Evolutionary conservation across 1,284 basidiomycete species (phyloP).

Genomic region (Rhodotorula glutinis): DNA sequence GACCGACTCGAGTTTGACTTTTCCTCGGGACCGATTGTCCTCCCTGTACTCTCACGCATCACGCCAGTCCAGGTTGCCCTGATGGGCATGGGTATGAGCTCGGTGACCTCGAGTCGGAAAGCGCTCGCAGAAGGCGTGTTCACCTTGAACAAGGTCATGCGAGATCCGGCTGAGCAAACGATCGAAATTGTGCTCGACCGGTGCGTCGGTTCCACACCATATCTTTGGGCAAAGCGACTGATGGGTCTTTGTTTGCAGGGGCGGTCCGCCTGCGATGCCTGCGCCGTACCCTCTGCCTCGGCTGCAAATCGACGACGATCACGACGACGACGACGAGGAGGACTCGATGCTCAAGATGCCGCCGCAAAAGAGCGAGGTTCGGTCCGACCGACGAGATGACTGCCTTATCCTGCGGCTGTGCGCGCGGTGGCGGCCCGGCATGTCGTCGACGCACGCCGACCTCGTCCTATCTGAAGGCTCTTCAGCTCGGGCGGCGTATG

Average conservation of each 20-base stretch:
- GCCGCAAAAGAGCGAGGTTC: too few species aligned
- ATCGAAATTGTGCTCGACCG: neutral
- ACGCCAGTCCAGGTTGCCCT: constrained; percentile 1
- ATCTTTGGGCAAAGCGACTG: neutral
- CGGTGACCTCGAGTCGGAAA: neutral
- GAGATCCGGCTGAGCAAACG: neutral
- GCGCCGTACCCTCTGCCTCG: neutral
- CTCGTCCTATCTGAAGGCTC: constrained; percentile 8
- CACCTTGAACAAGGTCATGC: constrained; percentile 2
- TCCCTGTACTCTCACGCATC: constrained; percentile 10
- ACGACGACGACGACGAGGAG: too few species aligned
- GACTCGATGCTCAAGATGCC: too few species aligned
- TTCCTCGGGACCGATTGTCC: neutral
- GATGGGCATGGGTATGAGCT: neutral
- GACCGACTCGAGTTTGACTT: neutral
- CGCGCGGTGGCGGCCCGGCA: constrained; percentile 14
- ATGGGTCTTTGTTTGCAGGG: too few species aligned
- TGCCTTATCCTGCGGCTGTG: neutral
- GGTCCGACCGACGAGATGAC: too few species aligned
- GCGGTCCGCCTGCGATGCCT: neutral
- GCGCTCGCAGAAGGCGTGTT: neutral
- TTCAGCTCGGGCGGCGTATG: constrained; percentile 11
- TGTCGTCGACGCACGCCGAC: constrained; percentile 9
- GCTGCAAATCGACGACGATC: neutral
- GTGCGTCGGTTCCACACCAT: neutral